Base-by-base conservation (phyloP, 306 rosid genomes). In the Purshia tridentata region DNA sequence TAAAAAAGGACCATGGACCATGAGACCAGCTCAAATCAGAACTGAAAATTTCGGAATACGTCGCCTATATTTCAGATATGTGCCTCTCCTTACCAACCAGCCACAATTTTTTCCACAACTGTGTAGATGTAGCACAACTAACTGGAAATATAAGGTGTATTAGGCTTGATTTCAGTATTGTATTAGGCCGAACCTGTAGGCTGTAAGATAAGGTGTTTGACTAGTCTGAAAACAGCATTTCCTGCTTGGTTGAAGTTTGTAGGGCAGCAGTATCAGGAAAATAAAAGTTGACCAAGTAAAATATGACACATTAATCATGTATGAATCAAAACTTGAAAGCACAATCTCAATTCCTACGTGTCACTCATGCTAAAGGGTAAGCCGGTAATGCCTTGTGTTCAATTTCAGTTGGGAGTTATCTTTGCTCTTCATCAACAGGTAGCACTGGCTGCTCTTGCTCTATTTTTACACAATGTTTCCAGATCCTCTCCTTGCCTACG, bases 391-490 rank as follows among this genome's bases (percentile, higher is more conserved):
- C 60, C 73, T 69, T 71, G 46, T 14, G 68, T 4, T 82, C 61
- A 22, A 42, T 41, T 50, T 29, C 35, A 29, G 35, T 29, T 29
- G 35, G 2, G 35, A 29, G 0, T 29, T 29, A 3, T 29, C 35
- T 29, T 29, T 29, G 2, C 35, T 29, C 35, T 29, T 29, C 35
- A 29, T 29, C 35, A 29, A n/a, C 29, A 14, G 48, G 54, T 10
- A 67, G 69, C 20, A 29, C 35, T 29, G 35, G 35, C 2, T 61
- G 54, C 35, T 72, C 29, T 46, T 69, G 72, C 12, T 80, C 69
- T 78, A 51, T 76, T 4, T 85, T 88, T 67, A 84, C 81, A 81
- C 95, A 84, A 65, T 92, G 97, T 74, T 94, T 88, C 92, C 97
- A 88, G 78, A 86, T 69, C 55, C 89, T 86, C 80, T 90, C 98